Evolutionary conservation across 2,329 filamentous ascomycete genomes (phyloP), one percentile per base, ranked within the genome.

Genomic region (Microthyrium microscopicum): DNA sequence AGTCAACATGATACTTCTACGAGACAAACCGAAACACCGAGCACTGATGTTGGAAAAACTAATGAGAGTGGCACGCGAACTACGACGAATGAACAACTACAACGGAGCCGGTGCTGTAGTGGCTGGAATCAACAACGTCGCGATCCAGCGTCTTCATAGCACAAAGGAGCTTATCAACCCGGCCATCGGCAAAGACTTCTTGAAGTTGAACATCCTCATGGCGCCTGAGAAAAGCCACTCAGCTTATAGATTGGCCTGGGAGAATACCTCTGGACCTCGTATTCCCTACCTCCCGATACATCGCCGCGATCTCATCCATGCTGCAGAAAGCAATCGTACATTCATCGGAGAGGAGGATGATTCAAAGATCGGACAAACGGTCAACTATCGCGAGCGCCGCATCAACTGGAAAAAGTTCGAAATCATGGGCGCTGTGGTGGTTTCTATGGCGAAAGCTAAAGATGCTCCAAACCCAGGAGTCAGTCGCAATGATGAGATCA

Each of bases 371-470:
- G n/a, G n/a, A n/a, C n/a, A n/a, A n/a, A n/a, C n/a, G n/a, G n/a
- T n/a, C n/a, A n/a, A n/a, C n/a, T n/a, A n/a, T n/a, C 21, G 29
- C 15, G 29, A 40, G 24, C 13, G 24, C 15, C 20, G 81, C 33
- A 81, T 98, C 51, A 95, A 95, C 52, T 98, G 89, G 89, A 84
- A 78, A 56, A 98, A 98, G 52, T 98, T 95, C 47, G 87, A 95
- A 54, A 77, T 98, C 20, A 74, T 95, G 56, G 85, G 85, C 5
- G 87, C 95, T 45, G 80, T 94, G 4, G 68, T 95, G 34, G 64
- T 94, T 39, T 78, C 82, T 2, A 75, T 98, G 35, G 91, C 94
- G 68, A 78, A 77, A 56, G 93, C 87, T 47, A 85, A 95, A 55
- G 79, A 80, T 34, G 73, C 73, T 31, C 75, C 83, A 4, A 94